Percentiles rank a stretch among this genome's conserved stretches.
Evolutionary conservation across 2,329 filamentous ascomycete species (phyloP).

Genomic region (Phoma sp.): DNA sequence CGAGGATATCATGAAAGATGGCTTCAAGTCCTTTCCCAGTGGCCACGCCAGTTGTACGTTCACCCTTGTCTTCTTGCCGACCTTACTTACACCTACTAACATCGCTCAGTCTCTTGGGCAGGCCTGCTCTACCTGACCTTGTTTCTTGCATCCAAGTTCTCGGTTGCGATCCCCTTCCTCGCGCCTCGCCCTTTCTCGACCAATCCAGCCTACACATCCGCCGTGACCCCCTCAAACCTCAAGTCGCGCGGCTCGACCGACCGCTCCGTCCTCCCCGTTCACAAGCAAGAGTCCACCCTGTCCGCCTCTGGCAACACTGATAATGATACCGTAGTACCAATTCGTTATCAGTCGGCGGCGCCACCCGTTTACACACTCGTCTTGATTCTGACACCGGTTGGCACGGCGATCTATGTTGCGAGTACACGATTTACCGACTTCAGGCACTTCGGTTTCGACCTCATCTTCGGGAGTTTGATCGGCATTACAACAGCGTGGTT

Average conservation of each 20-base stretch:
- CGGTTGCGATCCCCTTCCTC: constrained; percentile 74
- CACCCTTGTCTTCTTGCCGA: not conserved
- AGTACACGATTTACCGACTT: constrained; percentile 87
- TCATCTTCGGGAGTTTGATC: constrained; percentile 82
- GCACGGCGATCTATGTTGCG: constrained; percentile 79
- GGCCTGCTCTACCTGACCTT: constrained; percentile 86
- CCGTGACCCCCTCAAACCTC: constrained; percentile 48
- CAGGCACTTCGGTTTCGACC: constrained; percentile 91
- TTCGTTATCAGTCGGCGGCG: constrained; percentile 77
- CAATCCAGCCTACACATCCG: constrained; percentile 58
- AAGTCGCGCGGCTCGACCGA: constrained; percentile 21
- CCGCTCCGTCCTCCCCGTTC: constrained; percentile 27
- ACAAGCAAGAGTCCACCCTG: constrained; percentile 34
- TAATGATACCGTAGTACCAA: constrained; percentile 54
- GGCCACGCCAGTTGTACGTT: constrained; percentile 72
- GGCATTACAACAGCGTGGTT: constrained; percentile 75
- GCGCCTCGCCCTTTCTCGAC: constrained; percentile 56
- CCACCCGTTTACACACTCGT: constrained; percentile 81
- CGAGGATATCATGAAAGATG: constrained; percentile 70
- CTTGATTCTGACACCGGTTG: constrained; percentile 73
- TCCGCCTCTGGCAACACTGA: constrained; percentile 26
- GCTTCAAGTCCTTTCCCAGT: constrained; percentile 83
- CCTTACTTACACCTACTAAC: not conserved
- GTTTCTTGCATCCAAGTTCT: constrained; percentile 84
- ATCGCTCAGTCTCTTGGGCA: constrained; percentile 66